phyloP scores from a whole-genome alignment of 805 yeast species.

The Millerozyma acaciae region DNA sequence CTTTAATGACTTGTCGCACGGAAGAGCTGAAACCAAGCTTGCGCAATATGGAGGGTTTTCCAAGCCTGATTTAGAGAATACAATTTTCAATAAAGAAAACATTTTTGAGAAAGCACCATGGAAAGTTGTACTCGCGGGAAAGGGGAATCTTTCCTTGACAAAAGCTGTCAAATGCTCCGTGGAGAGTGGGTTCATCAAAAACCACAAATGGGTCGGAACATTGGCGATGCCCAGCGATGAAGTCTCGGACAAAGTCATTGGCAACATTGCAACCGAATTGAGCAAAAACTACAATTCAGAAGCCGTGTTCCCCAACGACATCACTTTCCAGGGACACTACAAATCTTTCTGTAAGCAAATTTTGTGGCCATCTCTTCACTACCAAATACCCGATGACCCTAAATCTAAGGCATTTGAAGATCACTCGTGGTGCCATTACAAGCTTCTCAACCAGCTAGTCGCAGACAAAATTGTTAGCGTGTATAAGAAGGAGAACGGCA shows the following conservation, averaged over 20 bases:
- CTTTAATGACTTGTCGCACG: slow-evolving; percentile 25
- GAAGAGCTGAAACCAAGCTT: slow-evolving; percentile 31
- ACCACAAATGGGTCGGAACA: slow-evolving; percentile 79
- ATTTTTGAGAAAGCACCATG: slow-evolving; percentile 64
- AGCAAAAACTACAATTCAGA: slow-evolving; percentile 49
- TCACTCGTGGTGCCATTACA: slow-evolving; percentile 88
- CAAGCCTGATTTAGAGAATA: slow-evolving; percentile 49
- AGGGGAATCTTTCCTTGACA: slow-evolving; percentile 84
- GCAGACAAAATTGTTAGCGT: slow-evolving; percentile 70
- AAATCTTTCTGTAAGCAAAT: slow-evolving; percentile 89
- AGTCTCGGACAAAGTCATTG: slow-evolving; percentile 54
- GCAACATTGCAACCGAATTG: slow-evolving; percentile 49
- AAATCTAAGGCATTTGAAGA: slow-evolving; percentile 93
- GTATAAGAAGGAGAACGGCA: slow-evolving; percentile 51
- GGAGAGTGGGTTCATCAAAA: slow-evolving; percentile 30
- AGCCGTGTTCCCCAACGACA: slow-evolving; percentile 72
- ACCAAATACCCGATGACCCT: slow-evolving; percentile 94
- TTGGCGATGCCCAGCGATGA: slow-evolving; percentile 87
- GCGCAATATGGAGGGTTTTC: slow-evolving; percentile 77
- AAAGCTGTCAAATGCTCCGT: slow-evolving; percentile 73
- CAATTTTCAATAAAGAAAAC: slow-evolving; percentile 39
- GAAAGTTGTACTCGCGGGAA: slow-evolving; percentile 62
- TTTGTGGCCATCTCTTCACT: slow-evolving; percentile 91
- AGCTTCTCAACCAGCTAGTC: slow-evolving; percentile 65
- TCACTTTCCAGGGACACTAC: slow-evolving; percentile 86